phyloP scores from a whole-genome alignment of 345 rosid genomes.

The Aquilaria yunnanensis region DNA sequence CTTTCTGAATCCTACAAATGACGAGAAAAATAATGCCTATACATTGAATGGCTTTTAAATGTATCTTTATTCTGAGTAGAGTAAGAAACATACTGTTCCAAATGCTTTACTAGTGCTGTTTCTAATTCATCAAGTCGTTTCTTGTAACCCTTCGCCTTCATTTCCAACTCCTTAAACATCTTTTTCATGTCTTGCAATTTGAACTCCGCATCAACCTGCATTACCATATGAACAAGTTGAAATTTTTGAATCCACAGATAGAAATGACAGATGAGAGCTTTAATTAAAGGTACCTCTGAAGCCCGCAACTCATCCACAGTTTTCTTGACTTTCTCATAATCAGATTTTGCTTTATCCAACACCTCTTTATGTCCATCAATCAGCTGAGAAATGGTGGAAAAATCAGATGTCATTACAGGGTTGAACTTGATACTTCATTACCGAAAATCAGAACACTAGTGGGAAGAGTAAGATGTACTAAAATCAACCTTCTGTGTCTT shows the following conservation, averaged over 20 bases:
- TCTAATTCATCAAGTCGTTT: conserved; percentile 75
- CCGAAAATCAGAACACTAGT: too few relatives aligned
- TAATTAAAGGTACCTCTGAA: conserved; percentile 55
- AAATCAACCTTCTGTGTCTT: conserved; percentile 64
- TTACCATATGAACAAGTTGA: conserved; percentile 8
- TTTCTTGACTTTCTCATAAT: conserved; percentile 65
- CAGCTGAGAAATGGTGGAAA: conserved; percentile 34
- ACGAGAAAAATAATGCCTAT: conserved; percentile 14
- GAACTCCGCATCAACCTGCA: conserved; percentile 81
- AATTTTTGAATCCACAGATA: conserved; percentile 1
- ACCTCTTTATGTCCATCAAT: conserved; percentile 76
- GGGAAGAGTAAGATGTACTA: too few relatives aligned
- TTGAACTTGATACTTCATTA: neutral
- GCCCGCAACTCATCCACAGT: conserved; percentile 76
- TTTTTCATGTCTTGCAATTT: conserved; percentile 80
- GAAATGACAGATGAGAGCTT: conserved; percentile 11
- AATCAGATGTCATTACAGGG: conserved; percentile 7
- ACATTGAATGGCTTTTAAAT: conserved; percentile 10
- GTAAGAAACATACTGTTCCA: conserved; percentile 74
- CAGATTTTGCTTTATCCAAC: conserved; percentile 52
- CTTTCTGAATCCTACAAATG: conserved; percentile 78
- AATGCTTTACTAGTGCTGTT: conserved; percentile 54
- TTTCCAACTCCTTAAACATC: conserved; percentile 60
- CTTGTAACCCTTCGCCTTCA: conserved; percentile 75
- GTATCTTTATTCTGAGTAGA: conserved; percentile 4